Evolutionary conservation across 257 asterid genomes (phyloP), one percentile per base, ranked within the genome.

Genomic region (Plectranthus barbatus): DNA sequence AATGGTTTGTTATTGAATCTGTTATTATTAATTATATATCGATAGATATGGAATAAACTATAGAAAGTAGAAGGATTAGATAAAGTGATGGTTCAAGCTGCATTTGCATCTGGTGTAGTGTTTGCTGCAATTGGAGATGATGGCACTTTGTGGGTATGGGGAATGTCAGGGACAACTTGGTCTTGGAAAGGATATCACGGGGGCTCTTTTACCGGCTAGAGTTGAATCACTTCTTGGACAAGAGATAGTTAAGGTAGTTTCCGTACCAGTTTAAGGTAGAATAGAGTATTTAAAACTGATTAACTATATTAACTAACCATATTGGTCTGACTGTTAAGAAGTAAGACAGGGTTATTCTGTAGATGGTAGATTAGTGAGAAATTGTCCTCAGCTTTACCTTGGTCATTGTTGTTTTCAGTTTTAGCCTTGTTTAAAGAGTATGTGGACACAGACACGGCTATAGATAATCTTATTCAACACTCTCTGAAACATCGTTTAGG

Each of bases 91-190:
- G n/a, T n/a, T n/a, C n/a, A n/a, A n/a, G n/a, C n/a, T n/a, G n/a
- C n/a, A n/a, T n/a, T n/a, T n/a, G n/a, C n/a, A n/a, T n/a, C n/a
- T n/a, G n/a, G n/a, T n/a, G 85, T 82, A 46, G 70, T 86, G 66
- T 92, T 95, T 56, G 78, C 82, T 4, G 95, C 91, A 37, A 68
- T 84, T 71, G 97, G 91, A 69, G 88, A 85, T 9, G 97, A 85
- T 67, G 97, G 99, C 12, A 81, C 88, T 44, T 64, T 92, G 41
- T 92, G 99, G 97, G 99, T 87, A 12, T 92, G 97, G 99, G 99
- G 97, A 54, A 82, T 74, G 75, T 92, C 99, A 29, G 87, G 99
- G 99, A 53, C 97, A 86, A 72, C 80, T 92, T n/a, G 99, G 97
- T 20, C 76, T 92, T 1, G 97, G 95, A 53, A 55, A 82, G 67